phyloP scores from a whole-genome alignment of 306 rosid genomes.

The Purshia tridentata region DNA sequence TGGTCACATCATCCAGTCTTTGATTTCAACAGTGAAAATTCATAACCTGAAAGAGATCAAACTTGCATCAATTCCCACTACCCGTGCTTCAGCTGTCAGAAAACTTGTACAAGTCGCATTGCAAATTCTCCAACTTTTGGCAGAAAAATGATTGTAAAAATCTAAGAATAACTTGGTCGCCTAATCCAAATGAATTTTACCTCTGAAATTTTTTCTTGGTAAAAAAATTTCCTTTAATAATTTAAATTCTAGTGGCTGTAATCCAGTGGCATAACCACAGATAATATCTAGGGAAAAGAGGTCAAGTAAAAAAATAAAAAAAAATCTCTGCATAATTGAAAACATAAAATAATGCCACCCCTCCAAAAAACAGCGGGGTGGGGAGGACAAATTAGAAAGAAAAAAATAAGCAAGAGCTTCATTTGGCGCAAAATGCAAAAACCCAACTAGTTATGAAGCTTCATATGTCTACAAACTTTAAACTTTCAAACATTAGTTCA shows the following conservation, averaged over 20 bases:
- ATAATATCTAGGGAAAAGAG: not conserved
- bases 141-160: not conserved
- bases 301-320: not conserved
- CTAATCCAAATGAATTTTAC: too few species aligned
- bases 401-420: too few species aligned
- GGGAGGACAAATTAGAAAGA: too few species aligned
- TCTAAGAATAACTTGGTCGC: not conserved
- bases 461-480: not conserved
- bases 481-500: not conserved
- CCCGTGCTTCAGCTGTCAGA: slow-evolving; percentile 16
- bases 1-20: slow-evolving; percentile 33
- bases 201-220: too few species aligned
- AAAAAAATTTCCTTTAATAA: not conserved
- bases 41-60: slow-evolving; percentile 56
- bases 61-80: slow-evolving; percentile 39
- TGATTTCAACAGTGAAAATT: slow-evolving; percentile 25
- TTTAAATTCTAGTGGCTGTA: not conserved
- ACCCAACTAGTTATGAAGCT: not conserved
- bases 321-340: too few species aligned
- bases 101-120: not conserved
- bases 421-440: not conserved
- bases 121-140: not conserved
- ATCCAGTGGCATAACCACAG: too few species aligned
- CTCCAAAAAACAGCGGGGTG: too few species aligned
- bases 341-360: too few species aligned